These are phyloP conservation scores for Tolypocladium ovalisporum DNA, from an alignment of 2,329 filamentous ascomycete species.

Conservation along the genomic window DNA sequence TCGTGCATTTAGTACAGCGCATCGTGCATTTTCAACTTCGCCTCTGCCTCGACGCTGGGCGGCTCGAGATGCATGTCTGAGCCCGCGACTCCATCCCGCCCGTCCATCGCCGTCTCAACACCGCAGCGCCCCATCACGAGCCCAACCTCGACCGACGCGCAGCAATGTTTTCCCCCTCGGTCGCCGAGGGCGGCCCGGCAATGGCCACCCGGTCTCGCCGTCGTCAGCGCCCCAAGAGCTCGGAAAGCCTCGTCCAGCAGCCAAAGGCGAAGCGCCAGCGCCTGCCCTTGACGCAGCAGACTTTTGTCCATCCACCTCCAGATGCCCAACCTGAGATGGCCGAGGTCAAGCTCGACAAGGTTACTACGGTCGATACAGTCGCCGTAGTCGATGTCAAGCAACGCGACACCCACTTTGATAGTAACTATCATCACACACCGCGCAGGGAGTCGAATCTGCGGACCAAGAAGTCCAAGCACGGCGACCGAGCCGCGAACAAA, in stretches of 20 bases:
- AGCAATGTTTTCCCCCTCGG: conserved; percentile 48
- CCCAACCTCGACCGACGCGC: conserved; percentile 6
- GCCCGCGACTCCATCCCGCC: conserved; percentile 3
- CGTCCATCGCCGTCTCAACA: conserved; percentile 4
- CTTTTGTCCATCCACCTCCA: conserved; percentile 34
- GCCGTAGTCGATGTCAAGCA: conserved; percentile 30
- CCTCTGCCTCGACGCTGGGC: conserved; percentile 6
- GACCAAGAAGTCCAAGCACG: conserved; percentile 51
- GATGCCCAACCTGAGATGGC: conserved; percentile 40
- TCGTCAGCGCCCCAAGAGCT: conserved; percentile 47
- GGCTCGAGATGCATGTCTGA: conserved; percentile 17
- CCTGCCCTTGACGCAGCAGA: conserved; percentile 45
- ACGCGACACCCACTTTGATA: conserved; percentile 31
- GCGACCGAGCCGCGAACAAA: conserved; percentile 49
- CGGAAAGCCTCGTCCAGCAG: conserved; percentile 42
- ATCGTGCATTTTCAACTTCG: neutral
- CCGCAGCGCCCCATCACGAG: neutral
- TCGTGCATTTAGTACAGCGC: neutral
- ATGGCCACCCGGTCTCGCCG: conserved; percentile 49
- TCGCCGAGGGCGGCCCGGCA: conserved; percentile 39
- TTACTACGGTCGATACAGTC: conserved; percentile 26
- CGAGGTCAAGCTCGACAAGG: conserved; percentile 44
- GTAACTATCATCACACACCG: conserved; percentile 19
- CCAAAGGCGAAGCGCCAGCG: conserved; percentile 56
- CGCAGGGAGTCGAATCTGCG: conserved; percentile 48